Percentiles rank a stretch among this genome's conserved stretches.
These are phyloP conservation scores for Paraphoma chrysanthemicola DNA, from an alignment of 2,329 filamentous ascomycete genomes.

Conservation along the genomic window DNA sequence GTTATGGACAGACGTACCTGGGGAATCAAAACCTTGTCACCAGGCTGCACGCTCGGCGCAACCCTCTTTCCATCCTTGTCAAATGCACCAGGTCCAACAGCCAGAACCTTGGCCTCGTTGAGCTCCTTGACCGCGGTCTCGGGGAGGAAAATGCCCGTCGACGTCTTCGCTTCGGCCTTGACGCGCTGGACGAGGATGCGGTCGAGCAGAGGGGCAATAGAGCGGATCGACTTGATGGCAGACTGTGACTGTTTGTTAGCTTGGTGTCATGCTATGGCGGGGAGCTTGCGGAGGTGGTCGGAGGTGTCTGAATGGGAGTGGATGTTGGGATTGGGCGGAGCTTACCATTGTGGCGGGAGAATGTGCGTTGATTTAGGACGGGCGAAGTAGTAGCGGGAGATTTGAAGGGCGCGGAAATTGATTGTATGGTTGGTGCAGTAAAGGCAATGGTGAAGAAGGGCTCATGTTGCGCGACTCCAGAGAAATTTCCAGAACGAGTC, in stretches of 20 bases:
- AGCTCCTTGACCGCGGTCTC: conserved; percentile 97
- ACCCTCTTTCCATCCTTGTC: conserved; percentile 91
- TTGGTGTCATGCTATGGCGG: background rate
- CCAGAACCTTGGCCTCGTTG: conserved; percentile 95
- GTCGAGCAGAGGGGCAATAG: conserved; percentile 94
- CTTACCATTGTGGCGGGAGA: conserved; percentile 24
- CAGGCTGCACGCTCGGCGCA: conserved; percentile 79
- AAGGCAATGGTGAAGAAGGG: conserved; percentile 4
- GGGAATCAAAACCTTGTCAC: conserved; percentile 95
- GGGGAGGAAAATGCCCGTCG: conserved; percentile 95
- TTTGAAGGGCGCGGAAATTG: background rate
- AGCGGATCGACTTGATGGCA: conserved; percentile 92
- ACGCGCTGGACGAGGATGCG: conserved; percentile 97
- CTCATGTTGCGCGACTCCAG: conserved; percentile 7
- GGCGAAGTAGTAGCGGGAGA: background rate
- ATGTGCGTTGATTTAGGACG: background rate
- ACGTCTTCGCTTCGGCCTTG: conserved; percentile 96
- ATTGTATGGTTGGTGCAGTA: background rate
- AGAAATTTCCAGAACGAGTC: conserved; percentile 20
- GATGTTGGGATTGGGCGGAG: background rate
- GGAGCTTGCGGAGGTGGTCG: conserved; percentile 2
- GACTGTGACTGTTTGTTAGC: conserved; percentile 32
- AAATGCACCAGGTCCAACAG: conserved; percentile 86
- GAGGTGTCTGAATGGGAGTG: background rate
- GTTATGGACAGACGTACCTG: conserved; percentile 74